Evolutionary conservation across 2,329 filamentous ascomycete genomes (phyloP), one percentile per base, ranked within the genome.

Genomic region (Elsinoe batatas): DNA sequence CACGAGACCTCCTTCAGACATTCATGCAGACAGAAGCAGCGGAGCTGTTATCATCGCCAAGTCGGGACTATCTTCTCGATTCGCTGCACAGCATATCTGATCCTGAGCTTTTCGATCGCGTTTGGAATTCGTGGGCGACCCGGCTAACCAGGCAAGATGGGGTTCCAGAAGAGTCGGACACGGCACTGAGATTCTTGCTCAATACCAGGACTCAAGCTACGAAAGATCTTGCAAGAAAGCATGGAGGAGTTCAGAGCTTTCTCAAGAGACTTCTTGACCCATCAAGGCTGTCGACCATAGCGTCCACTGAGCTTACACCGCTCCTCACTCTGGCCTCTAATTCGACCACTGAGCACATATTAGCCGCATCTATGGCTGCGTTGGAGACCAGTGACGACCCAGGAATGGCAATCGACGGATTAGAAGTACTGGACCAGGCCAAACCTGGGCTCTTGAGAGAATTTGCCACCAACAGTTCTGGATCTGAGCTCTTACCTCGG

Each of bases 1-100:
- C 69, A n/a, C 68, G 83, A 11, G 68, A 74, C 3, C 64, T 71
- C 2, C 54, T 65, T 4, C 57, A 76, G 1, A 59, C 66, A 0
- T 81, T 87, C 40, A 69, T 85, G 3, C 68, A 74, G 17, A 71
- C 80, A 1, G 73, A 83, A 58, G 72, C 85, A 12, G 72, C 79
- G 0, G 70, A 73, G 1, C 71, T 93, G 13, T 70, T 91, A 2
- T 69, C 78, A 1, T 90, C 88, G 0, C 80, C 86, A 0, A 91
- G 88, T 1, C 80, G 81, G 0, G 69, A 78, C 1, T 78, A 84
- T 51, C 68, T 95, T 0, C 72, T 90, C 6, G 79, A 83, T 0
- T 80, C 83, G 10, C 72, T 95, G 0, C 78, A 83, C 47, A 68
- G 78, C 0, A 72, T 70, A 22, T 60, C 65, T 1, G 61, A 67